Conservation (phyloP, 2,329 filamentous ascomycete genomes). For the Penicillium sp. region DNA sequence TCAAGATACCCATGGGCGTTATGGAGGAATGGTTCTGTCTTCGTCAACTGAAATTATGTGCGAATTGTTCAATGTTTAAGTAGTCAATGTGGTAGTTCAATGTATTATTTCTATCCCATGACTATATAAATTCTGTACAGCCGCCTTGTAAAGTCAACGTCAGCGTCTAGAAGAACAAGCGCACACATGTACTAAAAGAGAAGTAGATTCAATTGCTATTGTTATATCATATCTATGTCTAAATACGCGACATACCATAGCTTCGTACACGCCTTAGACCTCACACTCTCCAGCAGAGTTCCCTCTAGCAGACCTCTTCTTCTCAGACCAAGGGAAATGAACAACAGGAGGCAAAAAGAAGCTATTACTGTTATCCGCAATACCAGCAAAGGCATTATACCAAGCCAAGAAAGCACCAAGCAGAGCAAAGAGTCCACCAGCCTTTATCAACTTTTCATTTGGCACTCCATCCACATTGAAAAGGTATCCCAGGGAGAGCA, state of each 20-base stretch:
- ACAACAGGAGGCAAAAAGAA: conserved; percentile 26
- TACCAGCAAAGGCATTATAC: conserved; percentile 56
- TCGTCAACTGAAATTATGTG: not conserved
- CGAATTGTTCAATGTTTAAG: not conserved
- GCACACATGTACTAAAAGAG: not conserved
- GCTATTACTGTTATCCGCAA: conserved; percentile 52
- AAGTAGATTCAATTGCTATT: not conserved
- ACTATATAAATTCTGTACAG: not conserved
- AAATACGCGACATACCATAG: not conserved
- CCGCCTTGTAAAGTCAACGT: not conserved
- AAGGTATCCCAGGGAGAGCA: conserved; percentile 63
- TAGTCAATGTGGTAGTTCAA: not conserved
- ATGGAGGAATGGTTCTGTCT: not conserved
- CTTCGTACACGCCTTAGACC: not conserved
- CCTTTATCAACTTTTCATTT: conserved; percentile 30
- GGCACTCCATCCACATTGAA: conserved; percentile 33
- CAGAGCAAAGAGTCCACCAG: conserved; percentile 53
- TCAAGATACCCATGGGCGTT: conserved; percentile 9
- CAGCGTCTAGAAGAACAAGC: not conserved
- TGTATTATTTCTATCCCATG: not conserved
- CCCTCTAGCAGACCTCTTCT: conserved; percentile 4
- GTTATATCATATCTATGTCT: not conserved
- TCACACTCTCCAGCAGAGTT: not conserved
- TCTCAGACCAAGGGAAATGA: conserved; percentile 28
- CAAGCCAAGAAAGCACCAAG: conserved; percentile 54